Evolutionary conservation across 2,329 filamentous ascomycete genomes (phyloP), one percentile per base, ranked within the genome.

Genomic region (Microcyclosporella mali): DNA sequence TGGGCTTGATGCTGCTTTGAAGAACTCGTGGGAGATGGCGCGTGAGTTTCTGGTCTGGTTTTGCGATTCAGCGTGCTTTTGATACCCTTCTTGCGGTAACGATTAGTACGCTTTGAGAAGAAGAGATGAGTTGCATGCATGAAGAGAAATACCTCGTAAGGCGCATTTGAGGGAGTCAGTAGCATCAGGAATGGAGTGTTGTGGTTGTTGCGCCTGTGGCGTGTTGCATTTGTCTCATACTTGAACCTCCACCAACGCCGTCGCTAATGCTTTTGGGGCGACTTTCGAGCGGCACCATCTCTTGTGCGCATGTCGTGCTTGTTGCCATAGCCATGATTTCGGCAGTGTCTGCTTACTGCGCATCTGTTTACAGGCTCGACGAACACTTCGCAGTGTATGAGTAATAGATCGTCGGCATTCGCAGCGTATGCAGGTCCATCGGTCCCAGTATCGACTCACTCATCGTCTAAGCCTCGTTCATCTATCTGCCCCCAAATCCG

Each of bases 401-500:
- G n/a, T 12, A 10, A n/a, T 25, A 17, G 27, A 37, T 15, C 19
- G 14, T 12, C 21, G 19, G 18, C 11, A n/a, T 17, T n/a, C 25
- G 28, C 27, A 21, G 16, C n/a, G 12, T 14, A 17, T 33, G 14
- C 16, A 16, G 18, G 18, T 14, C 27, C 6, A 30, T 15, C 16
- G 11, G 14, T 33, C 31, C 19, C 17, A 17, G 19, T 31, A 11
- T 32, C 14, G 9, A 14, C 14, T 7, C n/a, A 10, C 19, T 29
- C 19, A 4, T 39, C 29, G 25, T 29, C 18, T 16, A 2, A 33
- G 18, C 17, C 25, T 11, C 14, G n/a, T 34, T 3, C 17, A 21
- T 29, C 11, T 29, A 4, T 30, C 58, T 55, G n/a, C n/a, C n/a
- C 14, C 46, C 49, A 34, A 61, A 63, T 10, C 59, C 59, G 37